Conservation (phyloP, 257 asterid genomes). For the Scutellaria galericulata region DNA sequence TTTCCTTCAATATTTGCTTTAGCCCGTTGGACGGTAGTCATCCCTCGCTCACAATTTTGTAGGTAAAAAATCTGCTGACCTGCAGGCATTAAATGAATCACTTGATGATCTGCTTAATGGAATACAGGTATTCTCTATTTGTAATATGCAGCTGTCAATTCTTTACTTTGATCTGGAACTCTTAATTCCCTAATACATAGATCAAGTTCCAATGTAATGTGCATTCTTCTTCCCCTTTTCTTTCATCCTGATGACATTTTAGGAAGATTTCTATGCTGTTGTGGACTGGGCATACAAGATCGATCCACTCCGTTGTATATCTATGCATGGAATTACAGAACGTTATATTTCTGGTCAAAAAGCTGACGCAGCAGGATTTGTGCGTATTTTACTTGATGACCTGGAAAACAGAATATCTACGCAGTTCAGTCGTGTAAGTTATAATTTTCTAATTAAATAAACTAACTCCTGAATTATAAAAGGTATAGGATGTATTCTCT, state of each 20-base stretch:
- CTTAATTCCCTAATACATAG: constrained; percentile 29
- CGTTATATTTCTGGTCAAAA: constrained; percentile 96
- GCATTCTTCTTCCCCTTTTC: constrained; percentile 20
- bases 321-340: constrained; percentile 99
- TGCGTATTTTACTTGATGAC: constrained; percentile 94
- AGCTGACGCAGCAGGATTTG: constrained; percentile 99
- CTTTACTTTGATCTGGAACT: constrained; percentile 19
- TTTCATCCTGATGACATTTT: constrained; percentile 34
- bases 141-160: constrained; percentile 32
- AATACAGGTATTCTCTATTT: constrained; percentile 69
- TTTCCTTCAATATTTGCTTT: constrained; percentile 30
- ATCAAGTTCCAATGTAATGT: constrained; percentile 23
- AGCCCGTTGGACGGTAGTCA: constrained; percentile 24
- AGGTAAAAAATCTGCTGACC: constrained; percentile 76
- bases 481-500: neutral
- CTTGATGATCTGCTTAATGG: constrained; percentile 96
- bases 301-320: constrained; percentile 96
- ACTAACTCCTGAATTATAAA: constrained; percentile 18
- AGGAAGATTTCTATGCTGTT: constrained; percentile 99
- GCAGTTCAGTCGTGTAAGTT: constrained; percentile 88
- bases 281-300: constrained; percentile 99
- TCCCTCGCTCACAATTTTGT: constrained; percentile 36
- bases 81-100: constrained; percentile 86
- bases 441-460: constrained; percentile 22
- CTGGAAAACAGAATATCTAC: constrained; percentile 81